Evolutionary conservation across 495 filamentous ascomycete species (phyloP), one percentile per base, ranked within the genome.

Genomic region (Aspergillus cristatus): DNA sequence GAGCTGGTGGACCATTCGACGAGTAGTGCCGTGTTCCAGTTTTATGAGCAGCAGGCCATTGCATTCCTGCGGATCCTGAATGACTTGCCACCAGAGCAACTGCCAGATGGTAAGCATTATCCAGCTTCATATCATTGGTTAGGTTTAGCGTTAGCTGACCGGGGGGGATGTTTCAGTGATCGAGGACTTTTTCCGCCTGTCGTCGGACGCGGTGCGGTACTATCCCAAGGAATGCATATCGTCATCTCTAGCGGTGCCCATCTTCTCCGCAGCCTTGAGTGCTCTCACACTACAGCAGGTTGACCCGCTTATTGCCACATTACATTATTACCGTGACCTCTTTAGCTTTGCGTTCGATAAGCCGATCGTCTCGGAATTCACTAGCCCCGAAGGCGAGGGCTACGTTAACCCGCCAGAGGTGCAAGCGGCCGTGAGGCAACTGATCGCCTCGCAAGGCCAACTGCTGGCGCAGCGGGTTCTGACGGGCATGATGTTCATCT

Each of bases 401-500:
- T 62, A 63, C 22, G 49, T 75, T 7, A 79, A 75, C 20, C 74
- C 75, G 1, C 63, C 68, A 0, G 77, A 82, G 38, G 69, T 87
- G n/a, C 79, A 72, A 42, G 62, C 68, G 18, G 73, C 79, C 14
- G 82, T 99, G 35, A 83, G 81, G 57, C 60, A 73, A 31, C 74
- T 96, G 25, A 54, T 94, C 33, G 35, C 71, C 1, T 65, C 70
- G 0, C 78, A 89, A 34, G 91, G 93, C 34, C 82, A 88, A 55
- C 56, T 75, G 16, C 69, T 99, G 24, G 73, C 85, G 14, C 87
- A 94, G 55, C 84, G 86, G 29, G 76, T 93, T 28, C 63, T 97
- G 53, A 88, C 87, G 3, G 91, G 91, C 44, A 90, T 99, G 88
- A 96, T 99, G 89, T 96, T 95, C 55, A 86, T 79, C 0, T 99